Evolutionary conservation across 1,284 basidiomycete genomes (phyloP).

Genomic region (Tranzscheliella williamsii): DNA sequence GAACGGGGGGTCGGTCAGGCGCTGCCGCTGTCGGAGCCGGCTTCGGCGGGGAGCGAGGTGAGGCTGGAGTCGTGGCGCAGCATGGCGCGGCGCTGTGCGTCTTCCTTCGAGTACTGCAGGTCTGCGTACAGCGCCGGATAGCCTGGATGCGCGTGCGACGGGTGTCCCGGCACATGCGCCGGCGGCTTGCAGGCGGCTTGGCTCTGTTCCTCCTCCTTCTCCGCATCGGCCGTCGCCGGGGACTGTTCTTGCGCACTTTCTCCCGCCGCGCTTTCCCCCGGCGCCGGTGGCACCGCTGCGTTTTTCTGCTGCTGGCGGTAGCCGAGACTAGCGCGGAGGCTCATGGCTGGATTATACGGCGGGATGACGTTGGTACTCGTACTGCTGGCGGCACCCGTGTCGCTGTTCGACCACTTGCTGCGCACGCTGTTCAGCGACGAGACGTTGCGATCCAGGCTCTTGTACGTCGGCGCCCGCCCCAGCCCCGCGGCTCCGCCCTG

Average conservation of each 20-base stretch:
- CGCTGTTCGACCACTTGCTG: constrained; percentile 21
- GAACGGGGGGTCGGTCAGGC: background rate
- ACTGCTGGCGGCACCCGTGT: background rate
- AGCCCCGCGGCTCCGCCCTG: background rate
- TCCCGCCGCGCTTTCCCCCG: background rate
- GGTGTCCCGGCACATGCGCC: constrained; percentile 23
- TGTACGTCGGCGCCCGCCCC: constrained; percentile 2
- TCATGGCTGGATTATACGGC: constrained; percentile 34
- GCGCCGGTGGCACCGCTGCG: background rate
- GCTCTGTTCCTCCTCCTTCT: background rate
- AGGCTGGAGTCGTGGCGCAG: constrained; percentile 32
- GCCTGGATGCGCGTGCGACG: constrained; percentile 41
- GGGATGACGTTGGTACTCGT: constrained; percentile 16
- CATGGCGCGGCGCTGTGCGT: constrained; percentile 42
- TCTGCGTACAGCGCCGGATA: constrained; percentile 46
- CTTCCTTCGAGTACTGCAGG: constrained; percentile 44
- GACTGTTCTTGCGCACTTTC: background rate
- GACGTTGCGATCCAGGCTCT: constrained; percentile 35
- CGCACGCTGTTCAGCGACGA: constrained; percentile 24
- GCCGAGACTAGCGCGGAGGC: constrained; percentile 14
- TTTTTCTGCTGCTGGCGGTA: constrained; percentile 18
- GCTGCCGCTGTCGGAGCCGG: no score
- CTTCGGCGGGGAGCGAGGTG: constrained; percentile 20
- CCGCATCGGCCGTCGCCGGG: background rate
- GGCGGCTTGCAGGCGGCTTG: background rate